A percentile compares a stretch with the other conserved stretches of the same genome.
Evolutionary conservation across 768 basidiomycete species (phyloP).

Genomic region (Dioszegia hungarica): DNA sequence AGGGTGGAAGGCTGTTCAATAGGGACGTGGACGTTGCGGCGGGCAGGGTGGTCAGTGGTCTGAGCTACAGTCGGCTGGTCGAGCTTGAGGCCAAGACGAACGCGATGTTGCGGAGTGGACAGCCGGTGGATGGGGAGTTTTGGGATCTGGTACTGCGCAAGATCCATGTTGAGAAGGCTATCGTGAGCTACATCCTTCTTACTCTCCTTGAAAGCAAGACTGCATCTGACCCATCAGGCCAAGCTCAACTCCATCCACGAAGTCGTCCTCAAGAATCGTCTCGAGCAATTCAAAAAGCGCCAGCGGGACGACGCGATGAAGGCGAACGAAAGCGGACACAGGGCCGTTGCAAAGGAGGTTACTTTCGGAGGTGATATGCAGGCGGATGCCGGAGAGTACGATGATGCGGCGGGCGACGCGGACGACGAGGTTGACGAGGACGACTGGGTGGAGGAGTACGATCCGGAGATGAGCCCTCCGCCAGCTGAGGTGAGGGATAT

Average conservation of each 20-base stretch:
- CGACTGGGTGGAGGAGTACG: conserved; percentile 61
- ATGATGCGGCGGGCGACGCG: conserved; percentile 42
- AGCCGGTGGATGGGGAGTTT: conserved; percentile 94
- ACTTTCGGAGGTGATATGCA: conserved; percentile 14
- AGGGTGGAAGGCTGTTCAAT: conserved; percentile 39
- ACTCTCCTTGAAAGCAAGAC: too few species aligned
- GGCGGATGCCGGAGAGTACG: conserved; percentile 44
- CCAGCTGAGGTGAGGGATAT: conserved; percentile 68
- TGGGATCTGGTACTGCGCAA: conserved; percentile 93
- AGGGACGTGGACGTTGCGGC: conserved; percentile 81
- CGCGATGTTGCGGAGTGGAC: conserved; percentile 79
- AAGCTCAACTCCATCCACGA: conserved; percentile 89
- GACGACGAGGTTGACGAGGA: conserved; percentile 56
- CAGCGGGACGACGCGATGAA: conserved; percentile 94
- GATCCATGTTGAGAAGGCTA: conserved; percentile 93
- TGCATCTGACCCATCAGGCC: conserved; percentile 55
- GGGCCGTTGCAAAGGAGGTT: conserved; percentile 14
- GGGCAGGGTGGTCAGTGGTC: conserved; percentile 70
- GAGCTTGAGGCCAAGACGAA: conserved; percentile 81
- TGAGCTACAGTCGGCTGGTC: conserved; percentile 77
- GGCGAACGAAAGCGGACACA: conserved; percentile 58
- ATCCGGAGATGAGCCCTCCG: conserved; percentile 79
- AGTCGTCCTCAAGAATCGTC: conserved; percentile 89
- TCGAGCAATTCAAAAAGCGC: conserved; percentile 90
- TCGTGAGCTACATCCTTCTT: conserved; percentile 54